Conservation (phyloP, 176 grass and related monocot genomes). For the Bothriochloa decipiens region DNA sequence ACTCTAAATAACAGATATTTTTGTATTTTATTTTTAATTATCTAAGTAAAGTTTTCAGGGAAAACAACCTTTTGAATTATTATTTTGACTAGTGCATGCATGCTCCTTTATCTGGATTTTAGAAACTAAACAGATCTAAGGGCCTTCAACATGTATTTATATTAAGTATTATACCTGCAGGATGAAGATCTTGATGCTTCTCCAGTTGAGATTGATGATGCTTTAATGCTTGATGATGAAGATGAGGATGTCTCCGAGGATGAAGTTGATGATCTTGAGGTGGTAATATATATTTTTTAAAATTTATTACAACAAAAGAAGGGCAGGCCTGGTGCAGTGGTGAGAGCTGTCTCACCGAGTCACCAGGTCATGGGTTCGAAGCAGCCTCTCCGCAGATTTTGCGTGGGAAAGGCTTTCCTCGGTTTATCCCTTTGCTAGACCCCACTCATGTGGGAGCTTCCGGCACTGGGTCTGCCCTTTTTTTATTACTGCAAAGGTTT, state of each 20-base stretch:
- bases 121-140: background rate
- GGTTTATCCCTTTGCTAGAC: too few species aligned
- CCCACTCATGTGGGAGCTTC: too few species aligned
- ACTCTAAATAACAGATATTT: background rate
- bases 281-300: background rate
- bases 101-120: background rate
- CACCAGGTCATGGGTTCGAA: too few species aligned
- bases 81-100: background rate
- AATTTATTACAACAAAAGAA: too few species aligned
- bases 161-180: constrained; percentile 37
- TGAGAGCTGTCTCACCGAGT: background rate
- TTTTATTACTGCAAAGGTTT: background rate
- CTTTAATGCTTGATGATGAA: constrained; percentile 81
- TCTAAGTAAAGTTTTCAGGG: background rate
- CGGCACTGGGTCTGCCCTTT: background rate
- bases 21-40: constrained; percentile 1
- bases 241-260: constrained; percentile 83
- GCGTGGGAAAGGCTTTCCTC: too few species aligned
- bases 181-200: constrained; percentile 73
- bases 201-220: constrained; percentile 78
- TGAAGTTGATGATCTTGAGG: constrained; percentile 81
- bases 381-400: too few species aligned
- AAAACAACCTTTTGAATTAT: background rate
- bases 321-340: too few species aligned
- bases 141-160: background rate